Base-by-base conservation (phyloP, 140 eudicot genomes). In the Erigeron philadelphicus region DNA sequence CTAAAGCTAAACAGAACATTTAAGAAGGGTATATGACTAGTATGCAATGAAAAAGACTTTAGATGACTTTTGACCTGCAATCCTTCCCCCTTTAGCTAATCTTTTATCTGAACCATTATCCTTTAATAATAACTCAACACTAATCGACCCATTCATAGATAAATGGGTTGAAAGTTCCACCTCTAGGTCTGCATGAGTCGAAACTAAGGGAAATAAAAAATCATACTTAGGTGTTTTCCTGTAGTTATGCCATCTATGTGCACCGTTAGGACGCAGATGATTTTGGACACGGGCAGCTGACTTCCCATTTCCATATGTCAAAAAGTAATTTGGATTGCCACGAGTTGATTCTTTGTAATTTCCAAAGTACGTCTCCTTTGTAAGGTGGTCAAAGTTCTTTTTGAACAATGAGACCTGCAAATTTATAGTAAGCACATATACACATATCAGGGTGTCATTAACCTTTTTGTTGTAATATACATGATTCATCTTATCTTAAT, bases 241-340 rank as follows among this genome's bases (percentile, higher is more conserved):
- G 46, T 87, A 87, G 50, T 87, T 87, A 72, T 87, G 89, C 95
- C 95, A 87, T 81, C 95, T 70, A 75, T 87, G 95, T 23, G 95
- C 95, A 48, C 95, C 90, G 57, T 84, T 87, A 40, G 95, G 95
- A 43, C 90, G 87, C 47, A 87, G 82, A 79, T 87, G 86, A 12
- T 78, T 85, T 76, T 66, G 84, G 1, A 87, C 44, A 15, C 95
- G 82, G 56, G 95, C 95, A 77, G 80, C 87, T 0, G 90, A 75
- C 69, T 87, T 87, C 41, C 95, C 95, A 63, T 87, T 87, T 58
- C 90, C 95, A 50, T 87, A 87, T 10, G 95, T 87, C 75, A 87
- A 79, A 65, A 84, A 87, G 83, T 84, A 84, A 68, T 84, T 79
- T 13, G 90, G 90, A 77, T 87, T 84, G 13, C 90, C 84, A 68